Evolutionary conservation across 352 stramenopile species (phyloP), one percentile per base, ranked within the genome.

Genomic region (Phytophthora lateralis): DNA sequence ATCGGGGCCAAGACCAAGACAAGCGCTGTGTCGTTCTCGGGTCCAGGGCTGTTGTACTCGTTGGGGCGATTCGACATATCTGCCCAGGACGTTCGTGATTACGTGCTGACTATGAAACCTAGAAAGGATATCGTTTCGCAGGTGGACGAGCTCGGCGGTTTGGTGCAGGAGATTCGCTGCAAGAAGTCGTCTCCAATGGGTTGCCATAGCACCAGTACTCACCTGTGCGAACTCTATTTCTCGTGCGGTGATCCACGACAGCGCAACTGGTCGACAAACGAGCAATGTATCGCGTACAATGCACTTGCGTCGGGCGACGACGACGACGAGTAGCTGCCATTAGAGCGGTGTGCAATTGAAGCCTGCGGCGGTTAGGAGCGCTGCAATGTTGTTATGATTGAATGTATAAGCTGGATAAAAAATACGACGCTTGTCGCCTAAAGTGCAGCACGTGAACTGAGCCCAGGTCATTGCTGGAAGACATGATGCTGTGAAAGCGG

Each of bases 81-180:
- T 2, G 66, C 74, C 27, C 71, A 75, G 20, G 82, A 88, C 44
- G 68, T 93, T 44, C 79, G 82, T 18, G 80, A 93, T 64, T 88
- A 91, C 39, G 85, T 93, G 55, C 48, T 93, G 54, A 92, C 85
- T 21, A 84, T 93, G 69, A 93, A 92, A 41, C 80, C 85, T 0
- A 66, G 76, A 39, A 90, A 83, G 34, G 85, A 93, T 59, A 93
- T 93, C 32, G 79, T 93, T 14, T 82, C 85, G 17, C 75, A 75
- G n/a, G 81, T 92, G 18, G 85, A 93, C 51, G 71, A 88, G 44
- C 70, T 93, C 6, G 81, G 82, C 18, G 85, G 85, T 8, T 75
- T 93, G 59, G 82, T 93, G 15, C 82, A 92, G 57, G 82, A 93
- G 49, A 81, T 92, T 53, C 77, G 82, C 7, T 93, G 85, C 71